These are phyloP conservation scores for Lactarius sanguifluus DNA, from an alignment of 768 basidiomycete species.

Conservation along the genomic window DNA sequence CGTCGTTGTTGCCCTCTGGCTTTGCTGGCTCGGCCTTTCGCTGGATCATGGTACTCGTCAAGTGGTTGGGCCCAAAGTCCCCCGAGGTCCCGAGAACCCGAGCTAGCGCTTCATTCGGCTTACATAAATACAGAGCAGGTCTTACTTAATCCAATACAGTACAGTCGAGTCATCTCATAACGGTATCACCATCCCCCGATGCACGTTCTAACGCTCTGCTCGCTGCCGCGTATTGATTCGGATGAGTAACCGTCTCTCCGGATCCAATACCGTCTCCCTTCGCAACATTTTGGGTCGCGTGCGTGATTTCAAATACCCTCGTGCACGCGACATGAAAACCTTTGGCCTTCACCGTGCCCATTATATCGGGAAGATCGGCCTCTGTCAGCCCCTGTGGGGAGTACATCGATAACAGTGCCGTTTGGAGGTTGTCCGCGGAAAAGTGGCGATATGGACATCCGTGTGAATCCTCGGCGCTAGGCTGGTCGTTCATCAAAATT, in stretches of 20 bases:
- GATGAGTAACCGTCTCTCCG: slow-evolving; percentile 89
- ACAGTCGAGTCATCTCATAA: slow-evolving; percentile 30
- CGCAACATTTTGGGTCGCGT: slow-evolving; percentile 64
- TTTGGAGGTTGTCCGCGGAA: slow-evolving; percentile 75
- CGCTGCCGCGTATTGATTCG: slow-evolving; percentile 82
- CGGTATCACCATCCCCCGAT: slow-evolving; percentile 40
- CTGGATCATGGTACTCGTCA: slow-evolving; percentile 45
- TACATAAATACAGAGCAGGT: slow-evolving; percentile 13
- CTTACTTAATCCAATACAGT: neutral
- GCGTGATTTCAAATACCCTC: slow-evolving; percentile 93
- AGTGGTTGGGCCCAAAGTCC: neutral
- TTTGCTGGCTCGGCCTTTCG: slow-evolving; percentile 41
- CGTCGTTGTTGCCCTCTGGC: slow-evolving; percentile 34
- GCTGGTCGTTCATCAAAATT: slow-evolving; percentile 70
- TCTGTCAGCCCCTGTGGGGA: slow-evolving; percentile 61
- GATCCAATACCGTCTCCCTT: slow-evolving; percentile 88
- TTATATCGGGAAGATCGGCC: slow-evolving; percentile 77
- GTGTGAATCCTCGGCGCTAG: slow-evolving; percentile 65
- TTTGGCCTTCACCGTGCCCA: slow-evolving; percentile 68
- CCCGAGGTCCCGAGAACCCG: neutral
- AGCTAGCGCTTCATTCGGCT: neutral
- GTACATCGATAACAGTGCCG: slow-evolving; percentile 69
- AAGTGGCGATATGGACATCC: slow-evolving; percentile 96
- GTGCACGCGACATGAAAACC: slow-evolving; percentile 98
- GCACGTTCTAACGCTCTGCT: slow-evolving; percentile 65